Conservation (phyloP, 352 stramenopile species). For the Globisporangium echinulatum region DNA sequence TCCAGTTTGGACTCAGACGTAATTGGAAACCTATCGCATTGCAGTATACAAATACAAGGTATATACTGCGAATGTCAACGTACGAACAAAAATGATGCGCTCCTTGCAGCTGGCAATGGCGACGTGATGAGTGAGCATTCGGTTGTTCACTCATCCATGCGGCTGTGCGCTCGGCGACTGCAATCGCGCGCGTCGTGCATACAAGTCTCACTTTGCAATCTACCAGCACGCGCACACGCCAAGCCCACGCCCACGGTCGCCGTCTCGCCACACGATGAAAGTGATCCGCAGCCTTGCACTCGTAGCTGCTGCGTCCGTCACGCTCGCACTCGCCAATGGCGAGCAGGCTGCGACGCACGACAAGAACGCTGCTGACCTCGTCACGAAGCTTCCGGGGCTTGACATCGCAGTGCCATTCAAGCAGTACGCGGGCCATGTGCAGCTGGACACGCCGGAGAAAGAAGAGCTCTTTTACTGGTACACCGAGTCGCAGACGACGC, state of each 20-base stretch:
- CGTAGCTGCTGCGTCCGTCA: not conserved
- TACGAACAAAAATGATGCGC: not conserved
- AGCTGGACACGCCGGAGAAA: constrained; percentile 46
- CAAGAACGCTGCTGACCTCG: constrained; percentile 41
- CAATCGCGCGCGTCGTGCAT: no score
- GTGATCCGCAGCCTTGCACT: constrained; percentile 32
- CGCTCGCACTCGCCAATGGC: constrained; percentile 21
- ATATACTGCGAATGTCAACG: not conserved
- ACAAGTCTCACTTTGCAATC: constrained; percentile 1
- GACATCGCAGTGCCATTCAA: constrained; percentile 42
- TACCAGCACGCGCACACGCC: not conserved
- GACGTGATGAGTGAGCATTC: not conserved
- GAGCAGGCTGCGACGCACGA: constrained; percentile 6
- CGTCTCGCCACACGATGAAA: constrained; percentile 16
- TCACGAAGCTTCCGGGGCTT: constrained; percentile 46
- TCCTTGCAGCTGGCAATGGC: not conserved
- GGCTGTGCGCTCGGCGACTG: no score
- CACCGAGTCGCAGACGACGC: constrained; percentile 54
- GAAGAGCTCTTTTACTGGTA: constrained; percentile 77
- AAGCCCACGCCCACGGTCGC: no score
- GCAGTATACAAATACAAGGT: not conserved
- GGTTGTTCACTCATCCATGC: no score
- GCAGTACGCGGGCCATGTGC: constrained; percentile 59
- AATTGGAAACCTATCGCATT: not conserved
- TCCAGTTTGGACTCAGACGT: no score